Base-by-base conservation (phyloP, 805 yeast species). In the Pichia kluyveri region DNA sequence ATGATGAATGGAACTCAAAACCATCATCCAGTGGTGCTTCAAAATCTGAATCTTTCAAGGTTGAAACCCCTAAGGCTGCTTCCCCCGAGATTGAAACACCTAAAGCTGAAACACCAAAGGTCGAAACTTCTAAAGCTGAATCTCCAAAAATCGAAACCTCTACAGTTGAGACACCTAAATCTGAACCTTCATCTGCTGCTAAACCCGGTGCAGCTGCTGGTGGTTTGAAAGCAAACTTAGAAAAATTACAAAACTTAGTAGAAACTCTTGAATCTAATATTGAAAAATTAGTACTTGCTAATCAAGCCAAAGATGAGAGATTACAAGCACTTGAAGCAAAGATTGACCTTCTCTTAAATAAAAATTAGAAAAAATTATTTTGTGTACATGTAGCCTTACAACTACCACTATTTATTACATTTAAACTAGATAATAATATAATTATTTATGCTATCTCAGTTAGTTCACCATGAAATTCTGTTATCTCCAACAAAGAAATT, bases 191-290 rank as follows among this genome's bases (percentile, higher is more conserved):
- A 30, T 4, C 26, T 5, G 5, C 11, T 30, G 48, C 39, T 45
- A 56, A 42, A 53, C 51, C 45, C 19, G 58, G 66, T 17, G 61
- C 69, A 30, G 71, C 74, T 28, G 78, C 86, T 18, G 73, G 84
- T 32, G 84, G 89, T 0, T 70, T 86, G 51, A 83, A 83, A 57
- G 83, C 78, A 10, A 79, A 88, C 1, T 82, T 85, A 32, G 91
- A 83, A 54, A 82, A 76, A 53, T 69, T 86, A 47, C 78, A 84
- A 6, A 50, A 67, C 2, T 63, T 86, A 34, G 88, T 83, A 19
- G 67, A 69, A 3, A 68, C 72, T 30, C 70, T 86, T 42, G 89
- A 85, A 60, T 47, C 66, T 0, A 77, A 80, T 41, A 75, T 86
- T 41, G 57, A 69, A 11, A 71, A 65, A 47, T 69, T 86, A 49